Evolutionary conservation across 345 rosid genomes (phyloP).

Genomic region (Salix dunnii): DNA sequence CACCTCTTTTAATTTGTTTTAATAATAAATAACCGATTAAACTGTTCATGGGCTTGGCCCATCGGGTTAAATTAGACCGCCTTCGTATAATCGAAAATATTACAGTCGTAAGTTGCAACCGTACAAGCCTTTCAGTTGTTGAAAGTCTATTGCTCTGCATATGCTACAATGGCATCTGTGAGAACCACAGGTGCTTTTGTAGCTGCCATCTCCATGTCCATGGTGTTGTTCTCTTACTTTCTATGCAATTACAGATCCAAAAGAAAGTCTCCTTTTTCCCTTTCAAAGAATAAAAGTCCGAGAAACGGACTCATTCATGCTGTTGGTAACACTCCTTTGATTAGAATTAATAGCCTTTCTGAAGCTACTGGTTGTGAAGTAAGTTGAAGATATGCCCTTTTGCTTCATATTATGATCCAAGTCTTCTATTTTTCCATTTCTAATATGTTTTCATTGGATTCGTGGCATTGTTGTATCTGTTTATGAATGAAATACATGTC

Average conservation of each 20-base stretch:
- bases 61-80: no score
- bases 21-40: no score
- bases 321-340: constrained; percentile 82
- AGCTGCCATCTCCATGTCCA: constrained; percentile 43
- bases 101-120: no score
- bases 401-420: constrained; percentile 4
- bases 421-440: not conserved
- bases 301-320: constrained; percentile 62
- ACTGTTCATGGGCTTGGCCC: no score
- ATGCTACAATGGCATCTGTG: constrained; percentile 52
- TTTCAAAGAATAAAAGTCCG: constrained; percentile 23
- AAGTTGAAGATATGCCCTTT: constrained; percentile 6
- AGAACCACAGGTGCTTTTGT: constrained; percentile 41
- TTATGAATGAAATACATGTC: no score
- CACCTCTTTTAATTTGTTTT: no score
- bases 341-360: constrained; percentile 86
- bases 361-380: constrained; percentile 95
- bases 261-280: constrained; percentile 9
- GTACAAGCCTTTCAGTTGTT: no score
- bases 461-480: not conserved
- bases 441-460: not conserved
- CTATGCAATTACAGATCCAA: constrained; percentile 19
- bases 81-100: no score
- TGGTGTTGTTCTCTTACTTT: constrained; percentile 47
- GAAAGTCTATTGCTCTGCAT: not conserved